A percentile compares a stretch with the other conserved stretches of the same genome.
Evolutionary conservation across 441 rosid genomes (phyloP).

Genomic region (Erodium moschatum): DNA sequence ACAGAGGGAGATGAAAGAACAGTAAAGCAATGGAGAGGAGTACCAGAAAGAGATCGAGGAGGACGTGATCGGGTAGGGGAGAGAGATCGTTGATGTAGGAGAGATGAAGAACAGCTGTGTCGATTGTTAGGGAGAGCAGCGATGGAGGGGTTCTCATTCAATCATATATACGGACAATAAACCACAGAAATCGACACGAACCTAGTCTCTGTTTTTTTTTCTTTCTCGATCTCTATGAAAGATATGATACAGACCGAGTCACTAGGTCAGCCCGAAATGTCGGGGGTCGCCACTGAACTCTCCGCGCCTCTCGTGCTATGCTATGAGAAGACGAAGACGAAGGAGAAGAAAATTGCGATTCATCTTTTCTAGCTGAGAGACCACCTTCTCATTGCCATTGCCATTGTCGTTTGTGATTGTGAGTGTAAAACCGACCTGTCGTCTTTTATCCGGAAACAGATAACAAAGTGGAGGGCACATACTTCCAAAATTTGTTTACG

Average conservation of each 20-base stretch:
- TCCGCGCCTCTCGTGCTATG: neutral
- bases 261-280: neutral
- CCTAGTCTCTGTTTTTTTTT: neutral
- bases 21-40: neutral
- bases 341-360: neutral
- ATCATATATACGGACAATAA: neutral
- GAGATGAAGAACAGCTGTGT: slow-evolving; percentile 4
- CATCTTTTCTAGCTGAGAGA: too few relatives aligned
- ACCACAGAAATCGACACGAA: neutral
- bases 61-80: slow-evolving; percentile 3
- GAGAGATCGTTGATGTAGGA: slow-evolving; percentile 6
- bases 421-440: too few relatives aligned
- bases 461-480: too few relatives aligned
- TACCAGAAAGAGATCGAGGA: slow-evolving; percentile 4
- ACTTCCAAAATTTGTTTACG: too few relatives aligned
- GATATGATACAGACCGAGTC: neutral
- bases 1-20: too few relatives aligned
- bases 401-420: too few relatives aligned
- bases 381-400: too few relatives aligned
- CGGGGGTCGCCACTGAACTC: neutral
- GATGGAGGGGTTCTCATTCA: slow-evolving; percentile 7
- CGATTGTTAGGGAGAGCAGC: slow-evolving; percentile 2
- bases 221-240: neutral
- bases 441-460: too few relatives aligned
- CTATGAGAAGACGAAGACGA: neutral